A percentile compares a stretch with the other conserved stretches of the same genome.
Evolutionary conservation across 805 yeast genomes (phyloP).

Genomic region (Jamesozyma gamospora): DNA sequence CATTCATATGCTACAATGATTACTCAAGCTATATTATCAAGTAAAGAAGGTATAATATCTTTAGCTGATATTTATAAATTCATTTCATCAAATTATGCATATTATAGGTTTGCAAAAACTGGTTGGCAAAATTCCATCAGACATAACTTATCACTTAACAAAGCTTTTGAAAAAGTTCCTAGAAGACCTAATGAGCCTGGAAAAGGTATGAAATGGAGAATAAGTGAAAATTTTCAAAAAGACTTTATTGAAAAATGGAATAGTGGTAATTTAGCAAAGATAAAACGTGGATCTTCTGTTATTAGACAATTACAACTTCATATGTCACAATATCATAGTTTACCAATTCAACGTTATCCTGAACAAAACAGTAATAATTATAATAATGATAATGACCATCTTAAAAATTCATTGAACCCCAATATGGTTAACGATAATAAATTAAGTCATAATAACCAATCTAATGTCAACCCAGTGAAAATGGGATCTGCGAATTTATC

Average conservation of each 20-base stretch:
- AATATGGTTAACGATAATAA: too few species aligned
- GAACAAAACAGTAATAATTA: slow-evolving; percentile 1
- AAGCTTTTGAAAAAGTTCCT: slow-evolving; percentile 96
- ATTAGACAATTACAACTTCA: slow-evolving; percentile 72
- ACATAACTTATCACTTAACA: slow-evolving; percentile 86
- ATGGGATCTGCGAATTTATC: background rate
- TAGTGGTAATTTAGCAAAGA: slow-evolving; percentile 62
- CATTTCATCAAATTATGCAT: slow-evolving; percentile 82
- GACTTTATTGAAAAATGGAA: slow-evolving; percentile 77
- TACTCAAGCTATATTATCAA: slow-evolving; percentile 89
- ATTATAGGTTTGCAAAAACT: slow-evolving; percentile 80
- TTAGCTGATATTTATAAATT: slow-evolving; percentile 86
- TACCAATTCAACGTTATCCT: slow-evolving; percentile 31
- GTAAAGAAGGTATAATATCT: slow-evolving; percentile 78
- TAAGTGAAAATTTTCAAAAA: slow-evolving; percentile 69
- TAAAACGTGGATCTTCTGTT: slow-evolving; percentile 72
- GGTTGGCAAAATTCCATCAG: slow-evolving; percentile 99
- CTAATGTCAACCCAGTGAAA: too few species aligned
- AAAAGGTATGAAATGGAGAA: slow-evolving; percentile 99
- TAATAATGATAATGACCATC: background rate
- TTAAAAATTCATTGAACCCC: too few species aligned
- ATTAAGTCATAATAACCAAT: too few species aligned
- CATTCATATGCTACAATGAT: slow-evolving; percentile 97
- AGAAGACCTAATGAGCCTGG: slow-evolving; percentile 95
- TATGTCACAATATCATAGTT: slow-evolving; percentile 37